A percentile compares a stretch with the other conserved stretches of the same genome.
Evolutionary conservation across 768 basidiomycete species (phyloP).

Genomic region (Porpolomopsis calyptriformis): DNA sequence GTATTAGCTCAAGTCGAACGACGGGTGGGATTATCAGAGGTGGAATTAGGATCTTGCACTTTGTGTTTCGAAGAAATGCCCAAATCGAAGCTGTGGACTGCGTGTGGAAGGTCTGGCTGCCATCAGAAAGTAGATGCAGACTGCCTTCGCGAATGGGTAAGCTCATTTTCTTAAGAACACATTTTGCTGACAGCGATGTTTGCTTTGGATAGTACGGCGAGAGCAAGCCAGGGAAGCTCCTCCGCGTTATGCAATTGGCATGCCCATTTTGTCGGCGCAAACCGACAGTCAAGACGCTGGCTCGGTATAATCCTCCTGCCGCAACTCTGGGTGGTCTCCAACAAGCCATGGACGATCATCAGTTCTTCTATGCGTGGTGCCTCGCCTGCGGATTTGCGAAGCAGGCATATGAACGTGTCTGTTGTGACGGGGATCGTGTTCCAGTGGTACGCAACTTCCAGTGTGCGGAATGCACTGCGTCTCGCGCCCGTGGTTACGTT

Average conservation of each 20-base stretch:
- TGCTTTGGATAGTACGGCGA: slow-evolving; percentile 14
- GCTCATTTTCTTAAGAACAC: not conserved
- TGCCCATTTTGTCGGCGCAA: slow-evolving; percentile 21
- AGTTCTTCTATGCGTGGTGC: slow-evolving; percentile 21
- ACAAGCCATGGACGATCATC: slow-evolving; percentile 17
- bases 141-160: slow-evolving; percentile 19
- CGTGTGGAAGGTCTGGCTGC: slow-evolving; percentile 19
- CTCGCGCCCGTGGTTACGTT: not conserved
- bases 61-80: slow-evolving; percentile 20
- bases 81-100: slow-evolving; percentile 14
- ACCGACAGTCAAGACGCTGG: slow-evolving; percentile 15
- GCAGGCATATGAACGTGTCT: slow-evolving; percentile 14
- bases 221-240: slow-evolving; percentile 17
- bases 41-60: slow-evolving; percentile 15
- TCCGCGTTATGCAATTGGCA: slow-evolving; percentile 18
- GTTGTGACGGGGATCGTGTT: slow-evolving; percentile 13
- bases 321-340: slow-evolving; percentile 15
- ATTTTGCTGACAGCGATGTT: not conserved
- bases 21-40: slow-evolving; percentile 15
- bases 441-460: slow-evolving; percentile 11
- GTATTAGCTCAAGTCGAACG: slow-evolving; percentile 10
- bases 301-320: slow-evolving; percentile 15
- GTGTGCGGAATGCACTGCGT: slow-evolving; percentile 13
- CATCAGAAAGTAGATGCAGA: slow-evolving; percentile 15
- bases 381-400: slow-evolving; percentile 16